phyloP scores from a whole-genome alignment of 1,284 basidiomycete genomes.

The Leccinum variabile region DNA sequence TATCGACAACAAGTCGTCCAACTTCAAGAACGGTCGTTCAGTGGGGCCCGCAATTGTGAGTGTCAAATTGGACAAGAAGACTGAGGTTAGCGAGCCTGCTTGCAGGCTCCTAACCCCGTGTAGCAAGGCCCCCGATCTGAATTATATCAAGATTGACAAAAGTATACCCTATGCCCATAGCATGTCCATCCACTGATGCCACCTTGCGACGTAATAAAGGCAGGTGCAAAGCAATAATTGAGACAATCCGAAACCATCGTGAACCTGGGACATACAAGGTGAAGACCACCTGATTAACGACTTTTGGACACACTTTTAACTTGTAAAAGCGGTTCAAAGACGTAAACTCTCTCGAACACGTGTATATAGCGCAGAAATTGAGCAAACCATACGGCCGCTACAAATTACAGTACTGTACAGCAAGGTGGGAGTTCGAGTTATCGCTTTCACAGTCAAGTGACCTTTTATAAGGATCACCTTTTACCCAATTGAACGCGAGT shows the following conservation, averaged over 20 bases:
- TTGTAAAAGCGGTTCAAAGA: not conserved
- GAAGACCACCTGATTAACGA: not conserved
- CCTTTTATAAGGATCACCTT: not conserved
- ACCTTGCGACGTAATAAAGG: not conserved
- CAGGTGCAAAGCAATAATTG: not conserved
- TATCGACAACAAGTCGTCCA: not conserved
- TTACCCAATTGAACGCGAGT: not conserved
- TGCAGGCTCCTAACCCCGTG: not conserved
- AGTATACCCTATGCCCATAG: not conserved
- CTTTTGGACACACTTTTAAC: not conserved
- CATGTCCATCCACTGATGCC: not conserved
- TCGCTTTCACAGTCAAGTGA: not conserved
- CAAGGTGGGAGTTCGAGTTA: not conserved
- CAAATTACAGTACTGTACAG: not conserved
- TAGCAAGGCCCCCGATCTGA: not conserved
- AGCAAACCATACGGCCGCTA: not conserved
- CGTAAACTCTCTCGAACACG: not conserved
- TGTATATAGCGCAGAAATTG: not conserved
- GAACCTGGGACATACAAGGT: not conserved
- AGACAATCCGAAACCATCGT: not conserved
- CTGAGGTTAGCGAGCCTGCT: not conserved
- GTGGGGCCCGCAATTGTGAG: not conserved
- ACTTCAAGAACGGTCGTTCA: not conserved
- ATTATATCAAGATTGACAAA: not conserved
- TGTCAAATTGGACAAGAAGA: not conserved